Evolutionary conservation across 2,329 filamentous ascomycete genomes (phyloP).

Genomic region (Ceratocystis diversiconidia): DNA sequence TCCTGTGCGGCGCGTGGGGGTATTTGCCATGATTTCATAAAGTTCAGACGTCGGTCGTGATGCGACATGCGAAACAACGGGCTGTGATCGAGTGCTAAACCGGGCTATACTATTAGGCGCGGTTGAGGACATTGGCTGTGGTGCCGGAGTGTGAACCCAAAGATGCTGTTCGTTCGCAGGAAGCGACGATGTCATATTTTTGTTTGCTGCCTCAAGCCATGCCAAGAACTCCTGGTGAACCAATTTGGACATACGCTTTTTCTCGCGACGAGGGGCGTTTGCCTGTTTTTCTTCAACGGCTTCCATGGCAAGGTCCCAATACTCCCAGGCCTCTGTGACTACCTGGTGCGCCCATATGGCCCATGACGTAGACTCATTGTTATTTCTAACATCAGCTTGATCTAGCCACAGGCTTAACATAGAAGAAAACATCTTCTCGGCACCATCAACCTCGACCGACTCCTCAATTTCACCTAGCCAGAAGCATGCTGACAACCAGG

Average conservation of each 20-base stretch:
- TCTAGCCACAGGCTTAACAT: conserved; percentile 13
- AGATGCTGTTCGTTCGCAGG: background rate
- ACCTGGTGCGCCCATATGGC: conserved; percentile 13
- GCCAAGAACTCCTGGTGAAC: conserved; percentile 11
- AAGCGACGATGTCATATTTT: background rate
- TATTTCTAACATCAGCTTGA: conserved; percentile 4
- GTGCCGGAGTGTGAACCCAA: conserved; percentile 13
- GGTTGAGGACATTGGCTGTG: background rate
- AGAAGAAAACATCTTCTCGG: conserved; percentile 2
- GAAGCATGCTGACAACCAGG: conserved; percentile 1
- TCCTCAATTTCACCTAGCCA: conserved; percentile 2
- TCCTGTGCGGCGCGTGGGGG: conserved; percentile 35
- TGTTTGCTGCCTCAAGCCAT: conserved; percentile 13
- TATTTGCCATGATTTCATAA: conserved; percentile 24
- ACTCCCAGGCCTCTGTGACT: conserved; percentile 17
- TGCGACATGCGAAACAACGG: background rate
- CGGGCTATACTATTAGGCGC: conserved; percentile 11
- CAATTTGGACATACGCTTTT: conserved; percentile 13
- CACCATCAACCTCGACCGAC: conserved; percentile 5
- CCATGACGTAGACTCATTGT: conserved; percentile 6
- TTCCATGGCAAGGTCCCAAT: conserved; percentile 18
- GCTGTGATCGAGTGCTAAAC: conserved; percentile 15
- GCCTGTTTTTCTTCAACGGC: conserved; percentile 17
- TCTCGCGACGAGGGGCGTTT: conserved; percentile 18
- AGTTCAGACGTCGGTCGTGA: conserved; percentile 1